Base-by-base conservation (phyloP, 148 eudicot genomes). In the Fagopyrum tataricum region DNA sequence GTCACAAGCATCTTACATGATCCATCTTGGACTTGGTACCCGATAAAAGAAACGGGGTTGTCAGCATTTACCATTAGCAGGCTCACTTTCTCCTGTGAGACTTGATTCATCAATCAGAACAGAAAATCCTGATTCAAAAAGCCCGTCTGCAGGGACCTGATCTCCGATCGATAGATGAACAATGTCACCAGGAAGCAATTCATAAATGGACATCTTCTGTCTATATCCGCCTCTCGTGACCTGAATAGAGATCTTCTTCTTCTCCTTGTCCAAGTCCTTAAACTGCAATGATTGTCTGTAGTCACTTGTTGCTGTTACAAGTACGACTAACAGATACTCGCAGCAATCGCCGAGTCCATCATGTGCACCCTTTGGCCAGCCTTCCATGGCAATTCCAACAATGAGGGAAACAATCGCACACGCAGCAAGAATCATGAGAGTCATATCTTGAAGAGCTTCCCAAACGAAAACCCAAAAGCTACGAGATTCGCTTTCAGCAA, bases 1-100 rank as follows among this genome's bases (percentile, higher is more conserved):
- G 80, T 78, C 44, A 78, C 73, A 21, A 78, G n/a, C 80, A 78
- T 78, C 69, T 31, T 78, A 52, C 80, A 74, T 24, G 80, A 78
- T 20, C 80, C 80, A 4, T 78, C 76, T 68, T 78, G 76, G 39
- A 78, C 42, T 67, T 78, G 37, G 80, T 73, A 18, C 80, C 80
- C 7, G 73, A 56, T 0, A 78, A 49, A 6, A 78, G 69, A 44
- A 78, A 78, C 23, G 80, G 80, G 80, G 7, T 68, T 73, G 11
- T 73, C 76, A 67, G 56, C 7, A 43, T 43, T 24, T 3, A 73
- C 52, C 64, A 67, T 43, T 15, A n/a, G 73, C 73, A 40, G 80
- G 80, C 23, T 78, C 80, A 11, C 80, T 78, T 40, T 78, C 80
- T 5, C 80, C 80, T 4, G 77, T 67, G 42, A 78, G 69, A 37